These are phyloP conservation scores for Setomelanomma holmii DNA, from an alignment of 2,329 filamentous ascomycete genomes.

Conservation along the genomic window DNA sequence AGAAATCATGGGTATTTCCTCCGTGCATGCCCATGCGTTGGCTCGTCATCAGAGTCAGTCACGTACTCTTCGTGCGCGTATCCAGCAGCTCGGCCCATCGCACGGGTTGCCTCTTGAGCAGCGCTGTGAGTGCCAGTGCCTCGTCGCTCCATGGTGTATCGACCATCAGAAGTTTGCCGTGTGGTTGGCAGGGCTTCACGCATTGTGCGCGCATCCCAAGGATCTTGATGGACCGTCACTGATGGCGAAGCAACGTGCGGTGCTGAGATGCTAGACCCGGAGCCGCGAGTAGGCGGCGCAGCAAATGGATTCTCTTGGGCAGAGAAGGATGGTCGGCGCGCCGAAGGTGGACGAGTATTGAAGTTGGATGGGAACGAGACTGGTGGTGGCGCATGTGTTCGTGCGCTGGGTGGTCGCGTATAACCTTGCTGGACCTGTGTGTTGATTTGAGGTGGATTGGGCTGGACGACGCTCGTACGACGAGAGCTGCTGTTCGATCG, in stretches of 20 bases:
- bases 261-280: constrained; percentile 7
- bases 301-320: constrained; percentile 28
- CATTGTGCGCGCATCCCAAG: constrained; percentile 35
- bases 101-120: constrained; percentile 26
- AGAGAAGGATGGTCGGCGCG: constrained; percentile 27
- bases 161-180: constrained; percentile 9
- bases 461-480: constrained; percentile 32
- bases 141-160: constrained; percentile 17
- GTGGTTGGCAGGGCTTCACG: constrained; percentile 24
- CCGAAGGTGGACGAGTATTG: constrained; percentile 25
- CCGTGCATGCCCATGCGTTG: constrained; percentile 2
- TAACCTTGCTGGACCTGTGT: constrained; percentile 20
- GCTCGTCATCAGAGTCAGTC: constrained; percentile 14
- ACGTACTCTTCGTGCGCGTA: constrained; percentile 25
- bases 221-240: constrained; percentile 10
- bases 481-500: constrained; percentile 28
- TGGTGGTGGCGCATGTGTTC: constrained; percentile 24
- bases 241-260: constrained; percentile 12
- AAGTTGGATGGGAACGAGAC: constrained; percentile 26
- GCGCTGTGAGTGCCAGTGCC: constrained; percentile 17
- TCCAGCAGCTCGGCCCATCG: constrained; percentile 17
- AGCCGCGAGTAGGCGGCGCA: constrained; percentile 13
- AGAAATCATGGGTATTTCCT: neutral
- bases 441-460: constrained; percentile 22
- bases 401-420: constrained; percentile 22